Base-by-base conservation (phyloP, 108 stramenopile species). In the Aurantiochytrium sp. region DNA sequence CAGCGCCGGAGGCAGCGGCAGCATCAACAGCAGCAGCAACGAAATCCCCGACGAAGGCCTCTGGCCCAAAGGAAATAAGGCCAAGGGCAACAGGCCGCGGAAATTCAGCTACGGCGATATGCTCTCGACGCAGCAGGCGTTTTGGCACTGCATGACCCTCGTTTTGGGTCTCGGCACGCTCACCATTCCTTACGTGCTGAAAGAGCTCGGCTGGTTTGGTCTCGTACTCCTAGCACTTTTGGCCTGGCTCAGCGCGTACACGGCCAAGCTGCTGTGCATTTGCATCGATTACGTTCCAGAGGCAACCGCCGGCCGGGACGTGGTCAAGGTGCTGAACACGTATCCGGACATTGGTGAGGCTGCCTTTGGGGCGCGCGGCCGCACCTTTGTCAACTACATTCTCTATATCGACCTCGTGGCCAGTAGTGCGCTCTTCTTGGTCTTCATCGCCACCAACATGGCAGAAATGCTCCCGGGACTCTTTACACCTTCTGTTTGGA, bases 91-190 rank as follows among this genome's bases (percentile, higher is more conserved):
- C 51, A 10, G 73, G 73, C 73, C 73, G 12, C 44, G 73, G 10
- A 83, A 83, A 23, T 83, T 47, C 16, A 83, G 73, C 73, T 83
- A 83, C 21, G 73, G 73, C 19, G 73, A 83, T 4, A 47, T 83
- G 73, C 73, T 83, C 73, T 25, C 73, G 21, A 83, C 73, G 49
- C 73, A 53, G 73, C 73, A 83, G 51, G 73, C 73, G 3, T 83
- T 83, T 44, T 83, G 73, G 73, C 73, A 83, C 45, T 83, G 73
- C 73, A 83, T 83, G 73, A 83, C 73, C 5, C 73, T 83, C 51
- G 73, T 83, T 25, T 44, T 83, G 16, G 73, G 73, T 18, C 73
- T 83, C 51, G 73, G 73, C 21, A 83, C 73, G 49, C 51, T 83
- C 23, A 83, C 73, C 2, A 83, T 83, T 23, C 73, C 73, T 0